phyloP scores from a whole-genome alignment of 2,329 filamentous ascomycete genomes.

The Nemania sp. region DNA sequence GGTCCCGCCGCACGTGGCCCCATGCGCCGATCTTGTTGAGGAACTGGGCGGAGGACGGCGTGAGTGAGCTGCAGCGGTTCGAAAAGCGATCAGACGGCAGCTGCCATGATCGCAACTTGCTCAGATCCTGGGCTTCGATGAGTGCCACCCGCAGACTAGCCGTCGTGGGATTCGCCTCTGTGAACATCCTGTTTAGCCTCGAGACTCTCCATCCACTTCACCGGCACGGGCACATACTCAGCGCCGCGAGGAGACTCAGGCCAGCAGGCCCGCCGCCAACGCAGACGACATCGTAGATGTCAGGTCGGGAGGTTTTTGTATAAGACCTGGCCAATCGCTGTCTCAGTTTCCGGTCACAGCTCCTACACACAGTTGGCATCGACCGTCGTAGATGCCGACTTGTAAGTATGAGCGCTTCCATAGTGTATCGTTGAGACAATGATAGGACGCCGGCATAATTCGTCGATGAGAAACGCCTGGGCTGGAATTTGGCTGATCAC shows the following conservation, averaged over 20 bases:
- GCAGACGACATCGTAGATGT: slow-evolving; percentile 92
- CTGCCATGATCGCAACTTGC: slow-evolving; percentile 68
- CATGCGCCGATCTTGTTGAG: slow-evolving; percentile 84
- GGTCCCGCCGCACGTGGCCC: slow-evolving; percentile 71
- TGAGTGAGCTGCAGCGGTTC: slow-evolving; percentile 94
- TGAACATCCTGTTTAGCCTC: slow-evolving; percentile 15
- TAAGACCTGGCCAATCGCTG: slow-evolving; percentile 47
- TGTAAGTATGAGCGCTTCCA: slow-evolving; percentile 35
- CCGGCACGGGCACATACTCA: slow-evolving; percentile 58
- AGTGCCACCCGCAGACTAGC: slow-evolving; percentile 81
- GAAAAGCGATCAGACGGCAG: slow-evolving; percentile 74
- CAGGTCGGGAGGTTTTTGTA: slow-evolving; percentile 54
- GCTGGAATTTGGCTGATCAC: too few relatives aligned
- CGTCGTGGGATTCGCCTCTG: slow-evolving; percentile 76
- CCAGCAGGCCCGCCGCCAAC: slow-evolving; percentile 90
- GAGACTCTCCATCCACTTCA: background rate
- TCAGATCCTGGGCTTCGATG: slow-evolving; percentile 85
- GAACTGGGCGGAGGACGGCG: slow-evolving; percentile 83
- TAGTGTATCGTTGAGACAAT: slow-evolving; percentile 13
- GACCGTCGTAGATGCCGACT: slow-evolving; percentile 32
- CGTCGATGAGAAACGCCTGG: too few relatives aligned
- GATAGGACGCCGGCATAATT: background rate
- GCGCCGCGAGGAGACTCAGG: slow-evolving; percentile 76
- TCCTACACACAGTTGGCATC: slow-evolving; percentile 46
- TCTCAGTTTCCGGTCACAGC: slow-evolving; percentile 49